These are phyloP conservation scores for Mucor mucedo DNA, from an alignment of 371 early-diverging fungal genomes.

Conservation along the genomic window DNA sequence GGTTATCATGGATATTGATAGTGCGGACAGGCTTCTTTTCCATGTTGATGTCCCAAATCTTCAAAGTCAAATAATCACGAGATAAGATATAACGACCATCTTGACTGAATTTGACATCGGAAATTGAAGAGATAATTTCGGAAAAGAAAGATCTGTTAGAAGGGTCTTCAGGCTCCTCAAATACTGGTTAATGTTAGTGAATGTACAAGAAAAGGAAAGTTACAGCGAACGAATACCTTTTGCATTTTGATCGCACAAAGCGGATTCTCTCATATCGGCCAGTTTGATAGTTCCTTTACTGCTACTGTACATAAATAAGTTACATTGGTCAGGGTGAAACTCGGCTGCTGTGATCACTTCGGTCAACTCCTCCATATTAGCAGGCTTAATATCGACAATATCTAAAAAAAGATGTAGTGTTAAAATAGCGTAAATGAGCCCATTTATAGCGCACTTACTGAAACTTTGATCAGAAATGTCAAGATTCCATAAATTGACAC, in stretches of 20 bases:
- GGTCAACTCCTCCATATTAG: conserved; percentile 93
- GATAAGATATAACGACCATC: conserved; percentile 97
- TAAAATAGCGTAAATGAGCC: not conserved
- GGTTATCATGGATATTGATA: conserved; percentile 94
- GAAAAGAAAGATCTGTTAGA: conserved; percentile 95
- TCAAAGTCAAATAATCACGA: conserved; percentile 94
- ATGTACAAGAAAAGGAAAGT: not conserved
- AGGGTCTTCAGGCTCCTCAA: conserved; percentile 95
- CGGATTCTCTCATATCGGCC: conserved; percentile 87
- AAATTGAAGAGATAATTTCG: conserved; percentile 97
- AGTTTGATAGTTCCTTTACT: conserved; percentile 91
- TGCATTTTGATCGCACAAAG: conserved; percentile 85
- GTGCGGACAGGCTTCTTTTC: conserved; percentile 90
- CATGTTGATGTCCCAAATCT: conserved; percentile 99
- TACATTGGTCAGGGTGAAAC: conserved; percentile 89
- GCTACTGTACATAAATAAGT: conserved; percentile 90
- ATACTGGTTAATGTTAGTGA: conserved; percentile 62
- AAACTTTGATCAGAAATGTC: conserved; percentile 89
- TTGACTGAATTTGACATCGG: conserved; percentile 93
- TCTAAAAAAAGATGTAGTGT: conserved; percentile 46
- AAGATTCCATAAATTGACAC: conserved; percentile 94
- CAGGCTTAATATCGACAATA: conserved; percentile 96
- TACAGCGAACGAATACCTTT: conserved; percentile 49
- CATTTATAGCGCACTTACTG: conserved; percentile 29
- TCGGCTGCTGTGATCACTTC: conserved; percentile 96